These are phyloP conservation scores for Plasmodium gonderi DNA, from an alignment of 169 alveolate species.

Conservation along the genomic window DNA sequence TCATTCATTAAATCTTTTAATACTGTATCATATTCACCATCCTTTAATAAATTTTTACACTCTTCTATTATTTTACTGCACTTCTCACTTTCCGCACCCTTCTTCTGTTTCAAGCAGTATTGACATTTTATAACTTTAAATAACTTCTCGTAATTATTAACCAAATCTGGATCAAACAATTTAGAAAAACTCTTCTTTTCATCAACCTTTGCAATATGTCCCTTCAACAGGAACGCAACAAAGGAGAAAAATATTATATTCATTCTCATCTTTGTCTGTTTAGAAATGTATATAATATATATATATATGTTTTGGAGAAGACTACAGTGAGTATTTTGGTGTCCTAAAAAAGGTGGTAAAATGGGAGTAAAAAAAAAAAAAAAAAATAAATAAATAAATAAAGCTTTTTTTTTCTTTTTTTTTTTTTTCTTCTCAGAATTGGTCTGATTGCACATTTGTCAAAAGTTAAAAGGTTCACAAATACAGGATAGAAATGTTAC, in stretches of 20 bases:
- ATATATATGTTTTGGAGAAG: no score
- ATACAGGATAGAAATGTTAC: no score
- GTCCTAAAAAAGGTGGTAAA: no score
- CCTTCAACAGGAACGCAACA: not conserved
- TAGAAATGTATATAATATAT: not conserved
- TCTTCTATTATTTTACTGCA: constrained; percentile 21
- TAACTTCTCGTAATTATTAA: constrained; percentile 37
- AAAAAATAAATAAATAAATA: no score
- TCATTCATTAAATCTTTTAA: constrained; percentile 15
- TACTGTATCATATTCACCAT: not conserved
- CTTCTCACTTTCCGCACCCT: not conserved
- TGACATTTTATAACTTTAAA: constrained; percentile 44
- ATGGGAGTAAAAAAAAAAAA: no score
- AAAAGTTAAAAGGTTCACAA: no score
- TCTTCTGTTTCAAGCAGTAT: not conserved
- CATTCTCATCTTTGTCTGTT: not conserved
- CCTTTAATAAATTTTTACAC: not conserved
- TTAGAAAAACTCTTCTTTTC: not conserved
- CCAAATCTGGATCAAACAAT: not conserved
- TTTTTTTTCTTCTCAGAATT: no score
- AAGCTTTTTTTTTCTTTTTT: no score
- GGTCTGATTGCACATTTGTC: no score
- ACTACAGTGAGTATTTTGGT: no score
- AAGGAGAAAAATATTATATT: not conserved
- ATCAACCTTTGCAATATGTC: not conserved